phyloP scores from a whole-genome alignment of 306 rosid species.

The Fagus crenata region DNA sequence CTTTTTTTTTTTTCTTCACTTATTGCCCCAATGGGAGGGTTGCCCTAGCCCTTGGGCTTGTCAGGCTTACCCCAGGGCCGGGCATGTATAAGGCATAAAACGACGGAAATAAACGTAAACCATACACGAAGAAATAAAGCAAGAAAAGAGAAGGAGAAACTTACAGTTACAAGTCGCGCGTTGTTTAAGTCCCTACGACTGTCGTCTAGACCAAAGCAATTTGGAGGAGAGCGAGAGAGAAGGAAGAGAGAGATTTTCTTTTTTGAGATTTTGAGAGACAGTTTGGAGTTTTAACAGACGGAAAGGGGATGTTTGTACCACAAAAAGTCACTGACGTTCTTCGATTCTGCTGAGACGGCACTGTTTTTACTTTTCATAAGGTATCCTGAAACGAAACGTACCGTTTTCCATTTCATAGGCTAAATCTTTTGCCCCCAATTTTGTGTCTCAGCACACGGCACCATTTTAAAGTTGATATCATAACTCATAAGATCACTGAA shows the following conservation, averaged over 20 bases:
- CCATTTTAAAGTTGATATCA: no score
- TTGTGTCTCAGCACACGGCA: no score
- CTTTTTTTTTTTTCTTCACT: no score
- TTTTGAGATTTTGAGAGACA: background rate
- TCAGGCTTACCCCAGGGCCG: no score
- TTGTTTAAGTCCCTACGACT: background rate
- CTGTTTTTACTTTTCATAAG: background rate
- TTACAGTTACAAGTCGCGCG: slow-evolving; percentile 15
- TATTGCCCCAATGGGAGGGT: no score
- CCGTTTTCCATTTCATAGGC: no score
- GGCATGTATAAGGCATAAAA: background rate
- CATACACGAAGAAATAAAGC: background rate
- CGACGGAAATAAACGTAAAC: background rate
- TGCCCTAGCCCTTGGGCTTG: no score
- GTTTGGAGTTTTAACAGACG: background rate
- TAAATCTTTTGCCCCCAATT: no score
- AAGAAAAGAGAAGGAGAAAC: background rate
- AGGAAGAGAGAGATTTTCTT: no score
- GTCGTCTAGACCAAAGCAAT: background rate
- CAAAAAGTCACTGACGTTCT: background rate
- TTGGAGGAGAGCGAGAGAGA: background rate
- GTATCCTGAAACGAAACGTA: background rate
- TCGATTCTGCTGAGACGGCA: background rate
- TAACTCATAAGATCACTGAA: no score
- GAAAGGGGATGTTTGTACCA: no score